A percentile compares a stretch with the other conserved stretches of the same genome.
These are phyloP conservation scores for Ophidiomyces ophidiicola DNA, from an alignment of 2,329 filamentous ascomycete species.

Conservation along the genomic window DNA sequence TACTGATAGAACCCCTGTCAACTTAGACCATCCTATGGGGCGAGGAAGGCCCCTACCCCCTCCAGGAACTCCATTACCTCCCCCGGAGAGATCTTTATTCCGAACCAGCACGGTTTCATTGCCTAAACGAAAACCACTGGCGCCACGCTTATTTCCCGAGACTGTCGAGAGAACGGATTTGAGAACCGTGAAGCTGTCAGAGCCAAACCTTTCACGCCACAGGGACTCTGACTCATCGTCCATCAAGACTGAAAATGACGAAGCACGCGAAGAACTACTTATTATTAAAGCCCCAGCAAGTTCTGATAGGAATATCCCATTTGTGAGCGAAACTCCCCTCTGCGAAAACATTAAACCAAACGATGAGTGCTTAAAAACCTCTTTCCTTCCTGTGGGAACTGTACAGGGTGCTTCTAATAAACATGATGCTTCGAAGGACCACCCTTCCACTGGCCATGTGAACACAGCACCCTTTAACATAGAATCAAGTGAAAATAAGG, in stretches of 20 bases:
- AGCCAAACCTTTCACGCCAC: conserved; percentile 30
- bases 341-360: not conserved
- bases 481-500: no score
- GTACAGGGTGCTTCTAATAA: no score
- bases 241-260: conserved; percentile 26
- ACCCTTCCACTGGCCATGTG: no score
- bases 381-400: not conserved
- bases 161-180: conserved; percentile 3
- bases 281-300: conserved; percentile 55
- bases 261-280: conserved; percentile 42
- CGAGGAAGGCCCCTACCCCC: conserved; percentile 71
- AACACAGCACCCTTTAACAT: no score
- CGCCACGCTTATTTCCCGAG: conserved; percentile 32
- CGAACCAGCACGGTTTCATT: conserved; percentile 47
- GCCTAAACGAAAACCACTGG: conserved; percentile 53
- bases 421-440: not conserved
- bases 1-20: conserved; percentile 32
- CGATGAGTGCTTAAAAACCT: not conserved
- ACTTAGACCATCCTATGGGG: conserved; percentile 59
- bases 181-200: not conserved
- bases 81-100: conserved; percentile 46
- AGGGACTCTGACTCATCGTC: conserved; percentile 40
- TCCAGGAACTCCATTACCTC: conserved; percentile 65
- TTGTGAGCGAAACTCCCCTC: not conserved
- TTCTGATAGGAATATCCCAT: conserved; percentile 30